These are phyloP conservation scores for Solanum hybrid DNA, from an alignment of 305 asterid species.

Conservation along the genomic window DNA sequence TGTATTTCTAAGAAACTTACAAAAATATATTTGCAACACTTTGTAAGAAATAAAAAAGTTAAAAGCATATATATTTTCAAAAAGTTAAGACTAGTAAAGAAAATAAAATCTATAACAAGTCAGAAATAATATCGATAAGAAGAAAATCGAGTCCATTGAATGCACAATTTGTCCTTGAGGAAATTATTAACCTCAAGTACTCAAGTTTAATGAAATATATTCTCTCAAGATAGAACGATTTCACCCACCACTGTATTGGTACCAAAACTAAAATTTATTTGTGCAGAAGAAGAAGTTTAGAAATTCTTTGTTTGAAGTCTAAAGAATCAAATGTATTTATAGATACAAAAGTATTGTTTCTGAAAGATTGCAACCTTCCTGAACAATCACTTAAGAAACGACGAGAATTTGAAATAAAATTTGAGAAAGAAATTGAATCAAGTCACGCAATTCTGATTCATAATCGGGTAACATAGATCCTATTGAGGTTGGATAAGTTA, in stretches of 20 bases:
- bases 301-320: not conserved
- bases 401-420: not conserved
- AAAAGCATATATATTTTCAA: not conserved
- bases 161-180: not conserved
- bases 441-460: not conserved
- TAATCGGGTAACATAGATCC: not conserved
- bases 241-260: not conserved
- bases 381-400: not conserved
- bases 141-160: not conserved
- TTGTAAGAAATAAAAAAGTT: not conserved
- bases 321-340: not conserved
- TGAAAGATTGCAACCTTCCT: not conserved
- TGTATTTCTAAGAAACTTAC: not conserved
- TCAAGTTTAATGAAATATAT: not conserved
- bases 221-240: not conserved
- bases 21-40: not conserved
- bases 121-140: not conserved
- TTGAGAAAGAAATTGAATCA: not conserved
- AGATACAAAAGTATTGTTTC: too few species aligned
- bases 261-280: not conserved
- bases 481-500: not conserved
- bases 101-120: not conserved
- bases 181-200: not conserved
- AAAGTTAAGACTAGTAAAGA: not conserved
- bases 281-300: not conserved